Conservation (phyloP, 441 rosid species). For the Croton setiger region DNA sequence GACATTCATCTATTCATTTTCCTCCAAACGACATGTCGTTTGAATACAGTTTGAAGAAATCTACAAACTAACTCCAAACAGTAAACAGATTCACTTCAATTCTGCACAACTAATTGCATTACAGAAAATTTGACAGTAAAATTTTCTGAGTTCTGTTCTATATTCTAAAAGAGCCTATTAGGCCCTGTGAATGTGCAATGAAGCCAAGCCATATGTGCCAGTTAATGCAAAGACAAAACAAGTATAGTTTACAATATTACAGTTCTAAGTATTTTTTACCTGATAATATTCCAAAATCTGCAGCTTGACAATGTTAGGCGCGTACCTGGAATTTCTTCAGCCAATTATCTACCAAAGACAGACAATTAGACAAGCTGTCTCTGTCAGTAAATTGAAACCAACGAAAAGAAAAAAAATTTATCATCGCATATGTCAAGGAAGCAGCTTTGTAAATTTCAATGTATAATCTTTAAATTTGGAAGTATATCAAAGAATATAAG, state of each 20-base stretch:
- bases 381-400: conserved; percentile 26
- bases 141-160: too few relatives aligned
- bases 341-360: background rate
- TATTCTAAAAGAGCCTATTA: too few relatives aligned
- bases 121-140: too few relatives aligned
- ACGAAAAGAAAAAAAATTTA: too few relatives aligned
- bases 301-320: background rate
- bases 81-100: too few relatives aligned
- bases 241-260: background rate
- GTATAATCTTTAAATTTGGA: background rate
- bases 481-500: too few relatives aligned
- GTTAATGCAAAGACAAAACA: background rate
- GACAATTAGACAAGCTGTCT: conserved; percentile 6
- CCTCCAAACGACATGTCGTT: too few relatives aligned
- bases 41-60: too few relatives aligned
- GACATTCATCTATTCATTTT: too few relatives aligned
- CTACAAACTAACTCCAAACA: background rate
- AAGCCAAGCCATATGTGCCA: background rate
- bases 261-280: too few relatives aligned
- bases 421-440: conserved; percentile 8
- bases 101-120: too few relatives aligned
- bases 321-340: conserved; percentile 14
- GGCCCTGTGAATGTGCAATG: conserved; percentile 1
- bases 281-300: background rate
- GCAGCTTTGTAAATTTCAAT: conserved; percentile 22